Base-by-base conservation (phyloP, 257 asterid genomes). In the Penstemon davidsonii region DNA sequence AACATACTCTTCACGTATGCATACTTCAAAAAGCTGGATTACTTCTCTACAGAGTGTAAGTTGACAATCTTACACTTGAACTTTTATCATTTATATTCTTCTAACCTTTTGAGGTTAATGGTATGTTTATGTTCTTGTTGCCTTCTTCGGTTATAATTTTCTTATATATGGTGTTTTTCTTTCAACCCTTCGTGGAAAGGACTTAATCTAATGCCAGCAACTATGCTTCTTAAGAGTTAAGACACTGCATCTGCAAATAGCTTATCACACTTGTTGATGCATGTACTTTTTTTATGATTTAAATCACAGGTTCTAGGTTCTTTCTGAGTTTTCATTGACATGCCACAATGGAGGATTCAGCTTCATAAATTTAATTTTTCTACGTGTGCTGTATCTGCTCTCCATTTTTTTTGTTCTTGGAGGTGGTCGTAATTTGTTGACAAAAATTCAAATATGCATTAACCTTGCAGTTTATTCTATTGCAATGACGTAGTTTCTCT, bases 1-100 rank as follows among this genome's bases (percentile, higher is more conserved):
- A 78, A 91, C 96, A 70, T 49, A 43, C 64, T 75, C 70, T 62
- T 69, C 76, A 94, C 99, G 99, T 94, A 94, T 80, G 99, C 97
- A 19, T 91, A 94, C 74, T 94, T 94, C 74, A 94, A 88, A 75
- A 80, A 79, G 85, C 82, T 94, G 86, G 99, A 94, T 79, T 92
- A 92, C 82, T 90, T 92, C 94, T 92, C 98, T 18, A 92, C 98
- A 8, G 98, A 92, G 76, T 94, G 99, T 94, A 83, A 84, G 97
- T 77, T 39, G 47, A 52, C 58, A 7, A 15, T 4, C 49, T 12
- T 49, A 1, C 3, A 10, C 54, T 1, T 49, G 18, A 49, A 49
- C 7, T 50, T 49, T 70, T 10, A 5, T n/a, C 12, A 2, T 69
- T 62, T 66, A 52, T 44, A 3, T 58, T 64, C 2, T 59, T 40